A percentile compares a stretch with the other conserved stretches of the same genome.
phyloP scores from a whole-genome alignment of 1,139 yeast species.

The Hansenula lynferdii region DNA sequence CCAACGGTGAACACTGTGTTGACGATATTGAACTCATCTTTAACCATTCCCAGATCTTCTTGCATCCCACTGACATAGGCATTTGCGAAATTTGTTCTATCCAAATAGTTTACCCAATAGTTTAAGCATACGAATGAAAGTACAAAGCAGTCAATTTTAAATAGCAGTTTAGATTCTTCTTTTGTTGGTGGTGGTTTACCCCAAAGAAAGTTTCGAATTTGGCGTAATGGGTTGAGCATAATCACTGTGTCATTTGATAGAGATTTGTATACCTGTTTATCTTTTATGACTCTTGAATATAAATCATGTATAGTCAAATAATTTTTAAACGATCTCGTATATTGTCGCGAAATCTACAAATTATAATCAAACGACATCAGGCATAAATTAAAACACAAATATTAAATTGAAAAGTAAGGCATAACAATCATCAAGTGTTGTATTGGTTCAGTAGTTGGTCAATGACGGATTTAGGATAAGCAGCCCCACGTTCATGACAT shows the following conservation, averaged over 20 bases:
- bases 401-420: too few species aligned
- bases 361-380: too few species aligned
- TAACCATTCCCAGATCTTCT: constrained; percentile 45
- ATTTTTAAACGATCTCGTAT: too few species aligned
- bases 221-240: neutral
- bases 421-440: too few species aligned
- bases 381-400: too few species aligned
- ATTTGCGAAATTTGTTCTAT: constrained; percentile 43
- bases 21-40: constrained; percentile 44
- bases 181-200: constrained; percentile 36
- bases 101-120: constrained; percentile 53
- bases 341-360: too few species aligned
- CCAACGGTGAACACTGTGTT: constrained; percentile 59
- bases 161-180: constrained; percentile 35
- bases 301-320: too few species aligned
- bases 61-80: constrained; percentile 64
- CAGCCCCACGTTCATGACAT: constrained; percentile 86
- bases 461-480: constrained; percentile 51
- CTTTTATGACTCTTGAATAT: too few species aligned
- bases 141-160: constrained; percentile 53
- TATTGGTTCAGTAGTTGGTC: constrained; percentile 28
- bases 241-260: too few species aligned
- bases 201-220: constrained; percentile 28
- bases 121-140: constrained; percentile 49
- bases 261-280: too few species aligned